These are phyloP conservation scores for Corymbia calophylla DNA, from an alignment of 441 rosid species.

Conservation along the genomic window DNA sequence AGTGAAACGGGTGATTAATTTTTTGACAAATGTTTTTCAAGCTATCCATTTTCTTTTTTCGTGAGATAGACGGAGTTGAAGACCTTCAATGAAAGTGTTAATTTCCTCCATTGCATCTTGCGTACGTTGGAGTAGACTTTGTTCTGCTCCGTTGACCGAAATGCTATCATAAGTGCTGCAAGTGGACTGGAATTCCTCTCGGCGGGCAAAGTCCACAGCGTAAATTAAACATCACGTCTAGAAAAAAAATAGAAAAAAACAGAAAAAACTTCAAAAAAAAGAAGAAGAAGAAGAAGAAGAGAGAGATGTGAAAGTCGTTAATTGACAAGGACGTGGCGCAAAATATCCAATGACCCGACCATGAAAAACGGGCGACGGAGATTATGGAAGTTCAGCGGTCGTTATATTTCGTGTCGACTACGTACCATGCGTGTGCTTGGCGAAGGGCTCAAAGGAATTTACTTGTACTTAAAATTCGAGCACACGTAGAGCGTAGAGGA, in stretches of 20 bases:
- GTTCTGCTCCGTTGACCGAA: background rate
- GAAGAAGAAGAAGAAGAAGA: no score
- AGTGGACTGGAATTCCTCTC: background rate
- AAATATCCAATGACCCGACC: background rate
- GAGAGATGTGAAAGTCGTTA: background rate
- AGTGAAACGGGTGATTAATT: background rate
- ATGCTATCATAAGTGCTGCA: background rate
- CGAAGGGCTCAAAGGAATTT: background rate
- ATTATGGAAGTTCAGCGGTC: background rate
- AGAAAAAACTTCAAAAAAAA: background rate
- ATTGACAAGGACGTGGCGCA: background rate
- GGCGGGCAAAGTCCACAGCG: background rate
- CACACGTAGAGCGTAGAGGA: background rate
- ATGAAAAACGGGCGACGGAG: background rate
- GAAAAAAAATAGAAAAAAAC: no score
- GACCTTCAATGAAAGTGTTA: background rate
- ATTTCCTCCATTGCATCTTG: background rate
- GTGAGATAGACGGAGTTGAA: fast-evolving
- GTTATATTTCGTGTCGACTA: background rate
- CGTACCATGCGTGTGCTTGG: background rate
- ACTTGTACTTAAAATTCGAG: background rate
- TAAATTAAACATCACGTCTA: background rate
- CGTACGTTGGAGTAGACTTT: background rate
- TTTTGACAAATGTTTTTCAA: background rate
- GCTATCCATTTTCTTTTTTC: background rate